Conservation (phyloP, 2,329 filamentous ascomycete species). For the Aureobasidium melanogenum region DNA sequence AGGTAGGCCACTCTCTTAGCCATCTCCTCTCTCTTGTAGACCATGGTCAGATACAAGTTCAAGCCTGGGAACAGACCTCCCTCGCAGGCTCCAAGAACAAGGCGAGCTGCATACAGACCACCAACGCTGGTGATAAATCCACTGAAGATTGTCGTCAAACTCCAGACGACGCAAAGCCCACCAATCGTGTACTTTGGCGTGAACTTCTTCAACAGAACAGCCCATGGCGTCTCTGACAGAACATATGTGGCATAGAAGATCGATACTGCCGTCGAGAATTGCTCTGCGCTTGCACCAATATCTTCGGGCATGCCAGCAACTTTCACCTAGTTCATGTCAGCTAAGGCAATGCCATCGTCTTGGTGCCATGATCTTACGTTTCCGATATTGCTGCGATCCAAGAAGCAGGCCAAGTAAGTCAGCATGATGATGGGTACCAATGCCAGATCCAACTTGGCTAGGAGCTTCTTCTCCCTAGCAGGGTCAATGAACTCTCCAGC, state of each 20-base stretch:
- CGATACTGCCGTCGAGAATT: slow-evolving; percentile 41
- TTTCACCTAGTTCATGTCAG: slow-evolving; percentile 17
- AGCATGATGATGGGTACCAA: slow-evolving; percentile 47
- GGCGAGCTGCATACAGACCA: slow-evolving; percentile 32
- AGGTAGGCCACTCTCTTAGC: slow-evolving; percentile 34
- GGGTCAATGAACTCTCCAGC: slow-evolving; percentile 29
- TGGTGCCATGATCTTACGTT: background rate
- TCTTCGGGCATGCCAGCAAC: slow-evolving; percentile 39
- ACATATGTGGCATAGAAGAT: slow-evolving; percentile 47
- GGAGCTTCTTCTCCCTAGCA: slow-evolving; percentile 36
- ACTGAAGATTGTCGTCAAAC: slow-evolving; percentile 39
- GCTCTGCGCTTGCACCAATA: slow-evolving; percentile 31
- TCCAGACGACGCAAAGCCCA: slow-evolving; percentile 37
- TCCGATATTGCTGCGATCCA: slow-evolving; percentile 48
- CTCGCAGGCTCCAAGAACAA: slow-evolving; percentile 20
- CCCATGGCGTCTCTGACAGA: slow-evolving; percentile 39
- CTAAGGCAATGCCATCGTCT: too few species aligned
- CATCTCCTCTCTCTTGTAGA: slow-evolving; percentile 36
- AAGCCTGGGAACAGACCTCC: slow-evolving; percentile 20
- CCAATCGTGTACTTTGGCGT: slow-evolving; percentile 35
- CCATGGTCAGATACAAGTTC: slow-evolving; percentile 29
- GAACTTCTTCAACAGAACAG: slow-evolving; percentile 40
- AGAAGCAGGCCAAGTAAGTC: slow-evolving; percentile 46
- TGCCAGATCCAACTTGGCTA: slow-evolving; percentile 40
- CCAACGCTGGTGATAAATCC: slow-evolving; percentile 38